phyloP scores from a whole-genome alignment of 495 filamentous ascomycete species.

The Neurospora sublineolata region DNA sequence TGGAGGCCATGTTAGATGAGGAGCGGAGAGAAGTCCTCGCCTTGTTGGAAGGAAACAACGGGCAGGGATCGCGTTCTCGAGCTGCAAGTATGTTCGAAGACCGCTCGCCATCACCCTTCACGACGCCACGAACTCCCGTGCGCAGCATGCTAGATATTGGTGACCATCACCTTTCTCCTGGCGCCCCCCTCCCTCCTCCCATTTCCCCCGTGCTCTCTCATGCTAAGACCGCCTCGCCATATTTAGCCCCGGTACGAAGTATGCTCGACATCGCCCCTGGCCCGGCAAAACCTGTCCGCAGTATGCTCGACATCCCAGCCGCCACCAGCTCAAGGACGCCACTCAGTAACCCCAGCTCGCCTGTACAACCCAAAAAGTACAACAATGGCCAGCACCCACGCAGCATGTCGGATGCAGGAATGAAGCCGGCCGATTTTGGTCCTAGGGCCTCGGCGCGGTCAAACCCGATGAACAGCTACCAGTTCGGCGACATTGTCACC shows the following conservation, averaged over 20 bases:
- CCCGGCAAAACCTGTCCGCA: constrained; percentile 24
- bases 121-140: constrained; percentile 41
- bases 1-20: constrained; percentile 61
- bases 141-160: constrained; percentile 45
- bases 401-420: constrained; percentile 41
- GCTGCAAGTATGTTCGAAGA: constrained; percentile 24
- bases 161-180: constrained; percentile 19
- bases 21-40: constrained; percentile 60
- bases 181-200: constrained; percentile 1
- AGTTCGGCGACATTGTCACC: constrained; percentile 41
- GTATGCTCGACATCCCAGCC: constrained; percentile 28
- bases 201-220: constrained; percentile 1
- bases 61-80: constrained; percentile 17
- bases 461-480: constrained; percentile 37
- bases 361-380: constrained; percentile 15
- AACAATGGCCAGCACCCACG: constrained; percentile 27
- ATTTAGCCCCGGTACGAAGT: constrained; percentile 40
- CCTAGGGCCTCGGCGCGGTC: constrained; percentile 22
- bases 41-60: constrained; percentile 40
- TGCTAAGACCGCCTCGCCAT: constrained; percentile 13
- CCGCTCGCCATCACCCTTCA: constrained; percentile 37
- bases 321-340: constrained; percentile 14
- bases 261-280: constrained; percentile 46
- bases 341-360: constrained; percentile 32
- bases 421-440: constrained; percentile 30